Conservation (phyloP, 2,329 filamentous ascomycete species). For the Colletotrichum kahawae region DNA sequence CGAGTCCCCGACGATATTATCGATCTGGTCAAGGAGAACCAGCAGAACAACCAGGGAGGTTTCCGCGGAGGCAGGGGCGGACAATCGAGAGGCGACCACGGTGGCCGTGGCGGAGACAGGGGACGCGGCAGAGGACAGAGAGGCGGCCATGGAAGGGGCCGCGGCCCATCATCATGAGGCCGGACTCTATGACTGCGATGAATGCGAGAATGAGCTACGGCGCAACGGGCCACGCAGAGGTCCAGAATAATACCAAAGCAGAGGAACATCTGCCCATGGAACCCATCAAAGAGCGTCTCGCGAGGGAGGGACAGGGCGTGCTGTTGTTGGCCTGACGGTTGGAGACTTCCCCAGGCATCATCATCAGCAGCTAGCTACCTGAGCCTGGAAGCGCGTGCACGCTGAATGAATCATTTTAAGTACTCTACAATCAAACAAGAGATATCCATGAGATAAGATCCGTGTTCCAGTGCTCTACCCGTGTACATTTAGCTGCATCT, state of each 20-base stretch:
- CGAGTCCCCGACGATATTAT: constrained; percentile 96
- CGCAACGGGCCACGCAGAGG: neutral
- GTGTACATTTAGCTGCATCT: neutral
- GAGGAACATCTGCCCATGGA: neutral
- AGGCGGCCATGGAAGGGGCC: constrained; percentile 14
- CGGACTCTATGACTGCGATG: neutral
- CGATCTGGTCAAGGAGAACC: constrained; percentile 90
- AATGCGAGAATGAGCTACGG: neutral
- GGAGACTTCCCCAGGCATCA: neutral
- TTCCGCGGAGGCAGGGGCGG: constrained; percentile 71
- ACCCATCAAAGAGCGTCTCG: neutral
- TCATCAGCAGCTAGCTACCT: neutral
- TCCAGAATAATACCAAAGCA: neutral
- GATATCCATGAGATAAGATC: neutral
- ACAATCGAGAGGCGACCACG: constrained; percentile 62
- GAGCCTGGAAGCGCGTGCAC: neutral
- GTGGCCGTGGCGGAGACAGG: constrained; percentile 59
- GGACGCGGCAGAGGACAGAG: constrained; percentile 53
- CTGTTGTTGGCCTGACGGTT: neutral
- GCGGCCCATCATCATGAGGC: constrained; percentile 8
- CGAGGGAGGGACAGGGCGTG: neutral
- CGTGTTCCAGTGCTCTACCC: neutral
- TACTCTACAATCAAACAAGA: neutral
- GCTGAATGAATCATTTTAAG: constrained; percentile 1
- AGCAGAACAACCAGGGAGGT: constrained; percentile 70